These are phyloP conservation scores for Sodiomyces alkalinus DNA, from an alignment of 2,329 filamentous ascomycete genomes.

Conservation along the genomic window DNA sequence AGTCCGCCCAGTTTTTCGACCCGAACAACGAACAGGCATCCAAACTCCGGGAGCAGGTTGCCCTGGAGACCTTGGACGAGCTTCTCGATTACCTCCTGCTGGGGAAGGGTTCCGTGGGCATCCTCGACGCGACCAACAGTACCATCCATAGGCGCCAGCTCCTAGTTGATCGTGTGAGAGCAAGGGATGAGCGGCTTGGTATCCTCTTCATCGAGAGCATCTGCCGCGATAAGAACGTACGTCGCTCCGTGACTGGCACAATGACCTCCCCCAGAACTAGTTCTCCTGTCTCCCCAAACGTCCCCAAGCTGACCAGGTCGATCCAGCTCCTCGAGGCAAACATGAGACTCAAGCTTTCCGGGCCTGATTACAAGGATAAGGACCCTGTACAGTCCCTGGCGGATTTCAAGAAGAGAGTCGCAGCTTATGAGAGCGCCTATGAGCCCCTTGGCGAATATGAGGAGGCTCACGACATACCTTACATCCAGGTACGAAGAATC, in stretches of 20 bases:
- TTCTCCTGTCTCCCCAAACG: constrained; percentile 2
- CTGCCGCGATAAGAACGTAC: constrained; percentile 61
- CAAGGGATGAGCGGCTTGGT: constrained; percentile 72
- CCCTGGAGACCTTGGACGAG: constrained; percentile 83
- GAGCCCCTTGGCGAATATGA: constrained; percentile 82
- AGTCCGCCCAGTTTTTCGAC: constrained; percentile 89
- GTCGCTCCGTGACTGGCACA: constrained; percentile 6
- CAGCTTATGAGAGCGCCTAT: constrained; percentile 88
- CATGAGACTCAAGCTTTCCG: constrained; percentile 91
- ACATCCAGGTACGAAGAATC: constrained; percentile 60
- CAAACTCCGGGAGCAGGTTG: constrained; percentile 77
- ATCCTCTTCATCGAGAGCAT: constrained; percentile 93
- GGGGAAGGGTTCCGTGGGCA: constrained; percentile 75
- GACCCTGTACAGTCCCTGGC: constrained; percentile 71
- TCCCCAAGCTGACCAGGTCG: constrained; percentile 1
- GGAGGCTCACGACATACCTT: constrained; percentile 80
- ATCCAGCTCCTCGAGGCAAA: constrained; percentile 79
- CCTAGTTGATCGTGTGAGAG: constrained; percentile 69
- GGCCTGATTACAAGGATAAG: constrained; percentile 90
- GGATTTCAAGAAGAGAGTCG: constrained; percentile 87
- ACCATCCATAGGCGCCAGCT: constrained; percentile 73
- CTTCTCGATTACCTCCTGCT: constrained; percentile 77
- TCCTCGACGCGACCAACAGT: constrained; percentile 95
- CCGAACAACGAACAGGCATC: constrained; percentile 72
- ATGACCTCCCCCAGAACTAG: not conserved